Percentiles rank a stretch among this genome's conserved stretches.
Conservation (phyloP, 306 rosid genomes). For the Ormosia semicastrata region DNA sequence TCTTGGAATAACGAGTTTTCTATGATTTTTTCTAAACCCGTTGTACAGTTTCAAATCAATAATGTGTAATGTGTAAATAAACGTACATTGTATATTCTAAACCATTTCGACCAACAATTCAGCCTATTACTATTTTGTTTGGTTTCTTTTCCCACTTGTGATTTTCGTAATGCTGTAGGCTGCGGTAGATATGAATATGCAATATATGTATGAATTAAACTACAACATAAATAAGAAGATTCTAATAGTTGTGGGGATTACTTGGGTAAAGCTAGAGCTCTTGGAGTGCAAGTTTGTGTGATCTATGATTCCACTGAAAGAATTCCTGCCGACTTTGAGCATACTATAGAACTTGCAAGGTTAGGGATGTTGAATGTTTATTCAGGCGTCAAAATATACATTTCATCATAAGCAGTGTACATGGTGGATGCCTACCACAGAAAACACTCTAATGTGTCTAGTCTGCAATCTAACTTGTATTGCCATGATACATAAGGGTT, state of each 20-base stretch:
- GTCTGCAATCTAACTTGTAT: too few species aligned
- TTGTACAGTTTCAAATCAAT: background rate
- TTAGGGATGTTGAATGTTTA: background rate
- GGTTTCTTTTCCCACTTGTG: background rate
- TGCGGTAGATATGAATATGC: background rate
- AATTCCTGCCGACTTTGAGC: background rate
- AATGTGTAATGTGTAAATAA: background rate
- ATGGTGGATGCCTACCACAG: background rate
- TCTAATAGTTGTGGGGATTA: background rate
- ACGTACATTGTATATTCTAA: background rate
- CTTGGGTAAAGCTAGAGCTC: background rate
- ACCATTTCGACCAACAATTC: background rate
- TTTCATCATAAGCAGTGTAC: background rate
- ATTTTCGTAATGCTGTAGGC: background rate
- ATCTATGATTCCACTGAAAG: background rate
- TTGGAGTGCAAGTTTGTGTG: background rate
- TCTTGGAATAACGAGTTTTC: background rate
- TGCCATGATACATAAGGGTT: too few species aligned
- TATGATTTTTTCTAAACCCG: background rate
- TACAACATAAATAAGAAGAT: background rate
- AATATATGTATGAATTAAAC: too few species aligned
- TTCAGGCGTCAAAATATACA: background rate
- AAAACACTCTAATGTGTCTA: background rate
- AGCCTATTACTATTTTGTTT: background rate
- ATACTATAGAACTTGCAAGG: background rate